Conservation (phyloP, 768 basidiomycete genomes). For the Boletus tylopilopsis region DNA sequence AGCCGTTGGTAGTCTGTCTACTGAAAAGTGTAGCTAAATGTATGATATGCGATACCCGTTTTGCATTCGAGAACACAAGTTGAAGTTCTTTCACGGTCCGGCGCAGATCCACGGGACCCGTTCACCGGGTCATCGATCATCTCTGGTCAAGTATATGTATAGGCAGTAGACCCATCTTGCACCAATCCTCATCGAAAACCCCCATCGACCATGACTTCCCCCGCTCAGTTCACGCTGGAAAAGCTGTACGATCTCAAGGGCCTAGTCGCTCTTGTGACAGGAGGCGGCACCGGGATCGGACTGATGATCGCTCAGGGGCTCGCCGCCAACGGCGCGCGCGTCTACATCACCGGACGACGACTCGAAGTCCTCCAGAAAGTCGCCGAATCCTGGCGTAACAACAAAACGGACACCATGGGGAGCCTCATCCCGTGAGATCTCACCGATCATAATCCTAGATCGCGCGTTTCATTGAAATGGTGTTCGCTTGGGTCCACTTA, state of each 20-base stretch:
- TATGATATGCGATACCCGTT: background rate
- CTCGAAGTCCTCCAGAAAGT: slow-evolving; percentile 59
- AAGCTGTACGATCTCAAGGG: slow-evolving; percentile 51
- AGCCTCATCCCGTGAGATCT: slow-evolving; percentile 54
- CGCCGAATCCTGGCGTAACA: slow-evolving; percentile 43
- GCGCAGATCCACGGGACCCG: too few species aligned
- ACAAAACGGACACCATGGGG: slow-evolving; percentile 37
- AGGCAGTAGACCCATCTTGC: background rate
- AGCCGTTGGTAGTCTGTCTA: background rate
- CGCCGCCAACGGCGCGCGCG: slow-evolving; percentile 74
- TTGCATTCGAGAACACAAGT: background rate
- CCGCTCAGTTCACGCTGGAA: slow-evolving; percentile 19
- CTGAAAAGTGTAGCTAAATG: background rate
- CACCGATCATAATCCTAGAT: background rate
- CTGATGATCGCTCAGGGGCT: slow-evolving; percentile 70
- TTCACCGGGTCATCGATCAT: too few species aligned
- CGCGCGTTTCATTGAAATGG: background rate
- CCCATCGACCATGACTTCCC: slow-evolving; percentile 20
- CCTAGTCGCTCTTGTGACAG: slow-evolving; percentile 49
- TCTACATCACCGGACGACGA: slow-evolving; percentile 75
- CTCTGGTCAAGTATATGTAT: too few species aligned
- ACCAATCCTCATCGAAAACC: background rate
- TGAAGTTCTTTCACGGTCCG: too few species aligned
- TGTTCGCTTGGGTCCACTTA: slow-evolving; percentile 21
- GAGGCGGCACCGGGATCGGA: slow-evolving; percentile 52